Evolutionary conservation across 176 grass and related monocot genomes (phyloP).

Genomic region (Cocos nucifera): DNA sequence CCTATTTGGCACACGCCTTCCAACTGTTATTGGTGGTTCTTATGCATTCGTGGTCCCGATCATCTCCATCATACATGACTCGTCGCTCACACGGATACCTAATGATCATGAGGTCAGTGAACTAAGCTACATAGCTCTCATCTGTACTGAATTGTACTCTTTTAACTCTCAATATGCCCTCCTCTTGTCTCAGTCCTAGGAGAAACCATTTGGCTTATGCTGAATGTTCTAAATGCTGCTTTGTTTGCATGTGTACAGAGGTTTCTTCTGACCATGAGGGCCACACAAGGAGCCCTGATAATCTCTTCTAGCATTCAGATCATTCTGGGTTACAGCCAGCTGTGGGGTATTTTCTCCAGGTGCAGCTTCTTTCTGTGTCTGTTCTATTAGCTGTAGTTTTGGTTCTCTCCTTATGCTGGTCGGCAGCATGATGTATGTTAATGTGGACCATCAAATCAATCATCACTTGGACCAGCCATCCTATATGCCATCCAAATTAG

Average conservation of each 20-base stretch:
- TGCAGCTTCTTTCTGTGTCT: conserved; percentile 13
- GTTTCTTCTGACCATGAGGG: conserved; percentile 90
- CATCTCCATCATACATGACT: conserved; percentile 71
- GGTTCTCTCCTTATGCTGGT: neutral
- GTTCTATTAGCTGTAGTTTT: neutral
- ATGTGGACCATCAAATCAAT: conserved; percentile 14
- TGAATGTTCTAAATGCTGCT: neutral
- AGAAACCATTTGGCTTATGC: too few relatives aligned
- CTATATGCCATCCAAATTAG: too few relatives aligned
- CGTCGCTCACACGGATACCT: conserved; percentile 41
- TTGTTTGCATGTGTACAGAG: conserved; percentile 41
- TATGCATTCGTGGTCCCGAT: conserved; percentile 90
- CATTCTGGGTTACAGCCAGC: conserved; percentile 93
- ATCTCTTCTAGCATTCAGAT: conserved; percentile 98
- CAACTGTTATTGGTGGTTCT: conserved; percentile 78
- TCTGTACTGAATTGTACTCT: too few relatives aligned
- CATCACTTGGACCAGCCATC: conserved; percentile 1
- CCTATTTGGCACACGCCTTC: conserved; percentile 87
- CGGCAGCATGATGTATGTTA: neutral
- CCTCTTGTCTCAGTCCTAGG: too few relatives aligned
- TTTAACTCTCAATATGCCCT: too few relatives aligned
- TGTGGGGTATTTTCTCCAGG: conserved; percentile 99
- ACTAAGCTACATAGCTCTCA: neutral
- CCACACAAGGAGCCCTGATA: conserved; percentile 82
- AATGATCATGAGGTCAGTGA: conserved; percentile 57